Evolutionary conservation across 2,329 filamentous ascomycete genomes (phyloP).

Genomic region (Pyrenochaeta sp.): DNA sequence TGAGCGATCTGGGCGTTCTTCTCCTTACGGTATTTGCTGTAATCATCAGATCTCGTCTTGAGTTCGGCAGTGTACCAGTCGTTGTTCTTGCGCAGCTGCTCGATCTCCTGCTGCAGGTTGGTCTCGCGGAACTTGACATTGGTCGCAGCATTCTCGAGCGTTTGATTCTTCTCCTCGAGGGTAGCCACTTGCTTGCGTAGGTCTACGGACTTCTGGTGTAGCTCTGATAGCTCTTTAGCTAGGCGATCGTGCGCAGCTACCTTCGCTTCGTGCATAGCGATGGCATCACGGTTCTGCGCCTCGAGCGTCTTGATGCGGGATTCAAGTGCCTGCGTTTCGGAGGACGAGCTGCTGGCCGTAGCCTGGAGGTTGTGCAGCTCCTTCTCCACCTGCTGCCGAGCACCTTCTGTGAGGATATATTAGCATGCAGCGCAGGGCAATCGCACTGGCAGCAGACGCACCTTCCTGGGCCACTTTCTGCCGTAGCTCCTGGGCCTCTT

Average conservation of each 20-base stretch:
- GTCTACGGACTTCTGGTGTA: slow-evolving; percentile 87
- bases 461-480: slow-evolving; percentile 85
- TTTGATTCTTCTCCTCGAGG: slow-evolving; percentile 84
- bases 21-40: slow-evolving; percentile 91
- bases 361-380: slow-evolving; percentile 82
- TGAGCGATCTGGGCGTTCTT: slow-evolving; percentile 90
- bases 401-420: slow-evolving; percentile 68
- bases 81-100: slow-evolving; percentile 85
- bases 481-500: slow-evolving; percentile 82
- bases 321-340: slow-evolving; percentile 78
- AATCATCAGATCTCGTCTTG: slow-evolving; percentile 86
- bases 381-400: slow-evolving; percentile 77
- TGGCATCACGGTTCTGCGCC: slow-evolving; percentile 88
- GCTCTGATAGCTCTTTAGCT: slow-evolving; percentile 83
- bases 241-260: slow-evolving; percentile 85
- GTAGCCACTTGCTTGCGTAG: slow-evolving; percentile 82
- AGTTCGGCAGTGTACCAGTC: slow-evolving; percentile 94
- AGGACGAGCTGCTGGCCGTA: slow-evolving; percentile 74
- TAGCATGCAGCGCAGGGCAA: slow-evolving; percentile 14
- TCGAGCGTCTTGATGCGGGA: slow-evolving; percentile 87
- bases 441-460: slow-evolving; percentile 53
- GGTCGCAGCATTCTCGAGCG: slow-evolving; percentile 79
- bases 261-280: slow-evolving; percentile 90
- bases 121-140: slow-evolving; percentile 91
- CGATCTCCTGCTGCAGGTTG: slow-evolving; percentile 87